A percentile compares a stretch with the other conserved stretches of the same genome.
Evolutionary conservation across 441 rosid genomes (phyloP).

Genomic region (Pelargonium australe): DNA sequence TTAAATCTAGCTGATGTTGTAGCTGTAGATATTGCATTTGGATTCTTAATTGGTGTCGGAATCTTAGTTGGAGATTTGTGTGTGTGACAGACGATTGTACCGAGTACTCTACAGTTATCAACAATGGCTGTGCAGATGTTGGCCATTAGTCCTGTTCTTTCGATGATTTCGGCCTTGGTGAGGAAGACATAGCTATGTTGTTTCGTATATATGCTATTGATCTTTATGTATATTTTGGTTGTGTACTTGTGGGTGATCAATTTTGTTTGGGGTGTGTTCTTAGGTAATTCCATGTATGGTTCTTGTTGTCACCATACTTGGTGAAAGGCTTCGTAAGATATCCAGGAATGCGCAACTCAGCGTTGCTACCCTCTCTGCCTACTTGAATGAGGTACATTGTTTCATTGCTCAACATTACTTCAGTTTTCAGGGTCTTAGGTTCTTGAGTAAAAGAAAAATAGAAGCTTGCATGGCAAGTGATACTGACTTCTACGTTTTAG

Average conservation of each 20-base stretch:
- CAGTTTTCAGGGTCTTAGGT: too few species aligned
- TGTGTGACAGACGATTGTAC: conserved; percentile 60
- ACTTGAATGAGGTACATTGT: conserved; percentile 66
- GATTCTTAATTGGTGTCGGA: too few species aligned
- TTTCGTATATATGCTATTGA: neutral
- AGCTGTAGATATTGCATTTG: too few species aligned
- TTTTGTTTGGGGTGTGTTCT: conserved; percentile 8
- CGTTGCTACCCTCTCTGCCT: conserved; percentile 61
- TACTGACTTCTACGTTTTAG: neutral
- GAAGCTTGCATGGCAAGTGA: too few species aligned
- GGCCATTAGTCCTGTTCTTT: conserved; percentile 66
- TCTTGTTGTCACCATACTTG: conserved; percentile 58
- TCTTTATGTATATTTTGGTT: neutral
- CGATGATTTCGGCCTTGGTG: conserved; percentile 70
- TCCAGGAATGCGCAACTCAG: conserved; percentile 65
- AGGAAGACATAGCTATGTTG: conserved; percentile 11
- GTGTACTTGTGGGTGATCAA: conserved; percentile 7
- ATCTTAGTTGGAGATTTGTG: conserved; percentile 7
- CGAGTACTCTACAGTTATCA: conserved; percentile 62
- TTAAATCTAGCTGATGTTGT: too few species aligned
- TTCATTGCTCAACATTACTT: neutral
- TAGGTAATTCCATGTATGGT: conserved; percentile 74
- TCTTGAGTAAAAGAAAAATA: too few species aligned
- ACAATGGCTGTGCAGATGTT: conserved; percentile 80
- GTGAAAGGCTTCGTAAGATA: conserved; percentile 63